phyloP scores from a whole-genome alignment of 768 basidiomycete genomes.

The Rhodotorula taiwanensis region DNA sequence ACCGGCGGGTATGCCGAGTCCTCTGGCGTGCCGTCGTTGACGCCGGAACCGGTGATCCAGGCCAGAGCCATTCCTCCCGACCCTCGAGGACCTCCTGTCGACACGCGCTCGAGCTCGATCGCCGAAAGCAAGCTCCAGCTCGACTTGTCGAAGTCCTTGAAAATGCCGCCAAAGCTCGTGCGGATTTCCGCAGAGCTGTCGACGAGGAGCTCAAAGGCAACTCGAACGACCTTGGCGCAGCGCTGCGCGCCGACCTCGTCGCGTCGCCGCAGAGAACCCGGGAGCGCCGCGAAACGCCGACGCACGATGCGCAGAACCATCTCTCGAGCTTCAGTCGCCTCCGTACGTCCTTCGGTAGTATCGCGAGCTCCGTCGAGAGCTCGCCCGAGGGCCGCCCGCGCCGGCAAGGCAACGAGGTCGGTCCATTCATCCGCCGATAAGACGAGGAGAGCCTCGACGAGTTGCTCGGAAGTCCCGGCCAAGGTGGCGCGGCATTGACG shows the following conservation, averaged over 20 bases:
- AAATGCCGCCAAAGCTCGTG: constrained; percentile 50
- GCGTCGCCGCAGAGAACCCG: constrained; percentile 62
- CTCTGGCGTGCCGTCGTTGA: not conserved
- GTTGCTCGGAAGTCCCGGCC: constrained; percentile 6
- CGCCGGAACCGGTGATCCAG: constrained; percentile 1
- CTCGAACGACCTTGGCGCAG: constrained; percentile 60
- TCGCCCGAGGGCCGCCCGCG: constrained; percentile 53
- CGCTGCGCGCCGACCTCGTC: constrained; percentile 71
- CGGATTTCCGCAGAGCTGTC: constrained; percentile 14
- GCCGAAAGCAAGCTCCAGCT: constrained; percentile 76
- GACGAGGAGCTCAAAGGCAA: constrained; percentile 55
- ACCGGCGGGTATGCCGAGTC: constrained; percentile 48
- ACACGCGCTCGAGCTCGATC: constrained; percentile 63
- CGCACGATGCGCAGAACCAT: constrained; percentile 58
- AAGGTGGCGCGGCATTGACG: constrained; percentile 34
- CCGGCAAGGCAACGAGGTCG: constrained; percentile 50
- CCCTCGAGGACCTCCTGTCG: constrained; percentile 32
- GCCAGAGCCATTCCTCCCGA: constrained; percentile 26
- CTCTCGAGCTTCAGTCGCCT: not conserved
- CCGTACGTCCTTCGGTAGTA: constrained; percentile 40
- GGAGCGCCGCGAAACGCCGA: constrained; percentile 63
- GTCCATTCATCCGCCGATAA: constrained; percentile 59
- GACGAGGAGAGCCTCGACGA: constrained; percentile 53
- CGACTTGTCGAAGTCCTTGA: constrained; percentile 83
- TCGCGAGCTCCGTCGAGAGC: constrained; percentile 43